Evolutionary conservation across 306 rosid genomes (phyloP), one percentile per base, ranked within the genome.

Genomic region (Vicia faba): DNA sequence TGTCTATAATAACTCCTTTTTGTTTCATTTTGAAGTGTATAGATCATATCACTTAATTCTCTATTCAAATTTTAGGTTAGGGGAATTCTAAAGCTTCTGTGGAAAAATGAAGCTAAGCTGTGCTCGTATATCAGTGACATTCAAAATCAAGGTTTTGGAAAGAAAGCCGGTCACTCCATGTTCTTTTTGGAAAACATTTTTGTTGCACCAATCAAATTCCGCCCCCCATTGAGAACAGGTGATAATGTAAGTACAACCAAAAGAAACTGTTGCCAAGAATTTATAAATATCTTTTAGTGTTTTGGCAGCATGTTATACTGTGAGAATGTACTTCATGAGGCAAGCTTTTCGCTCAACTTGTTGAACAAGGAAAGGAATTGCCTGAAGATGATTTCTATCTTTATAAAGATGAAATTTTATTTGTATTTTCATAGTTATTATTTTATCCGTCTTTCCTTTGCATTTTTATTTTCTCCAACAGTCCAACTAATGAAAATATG

Each of bases 151-250:
- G 96, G 88, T 26, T 36, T 70, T 78, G 88, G 85, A 79, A 82
- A 75, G 71, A 84, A 86, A 71, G 88, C 80, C 19, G 93, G 86
- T 65, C 66, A 80, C 73, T 79, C 85, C 31, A 83, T 93, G 84
- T 93, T 93, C 84, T 93, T 93, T 88, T 82, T 93, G 38, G 89
- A 88, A 74, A 76, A 83, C 66, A 74, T 93, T 83, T 91, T 88
- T 66, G 96, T 89, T 64, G 95, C 97, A 31, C 97, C 98, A 71
- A 80, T 82, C 78, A 93, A 86, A 75, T 88, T 93, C 69, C 98
- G 97, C 3, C 98, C 98, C 57, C 95, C 97, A 28, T 59, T 96
- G 73, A 86, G 74, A 78, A 89, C 82, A 73, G 95, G 88, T 61
- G 98, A 82, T 84, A 69, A 81, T 15, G 98, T 93, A 84, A 44